Evolutionary conservation across 2,329 filamentous ascomycete species (phyloP).

Genomic region (Diaporthe longicolla): DNA sequence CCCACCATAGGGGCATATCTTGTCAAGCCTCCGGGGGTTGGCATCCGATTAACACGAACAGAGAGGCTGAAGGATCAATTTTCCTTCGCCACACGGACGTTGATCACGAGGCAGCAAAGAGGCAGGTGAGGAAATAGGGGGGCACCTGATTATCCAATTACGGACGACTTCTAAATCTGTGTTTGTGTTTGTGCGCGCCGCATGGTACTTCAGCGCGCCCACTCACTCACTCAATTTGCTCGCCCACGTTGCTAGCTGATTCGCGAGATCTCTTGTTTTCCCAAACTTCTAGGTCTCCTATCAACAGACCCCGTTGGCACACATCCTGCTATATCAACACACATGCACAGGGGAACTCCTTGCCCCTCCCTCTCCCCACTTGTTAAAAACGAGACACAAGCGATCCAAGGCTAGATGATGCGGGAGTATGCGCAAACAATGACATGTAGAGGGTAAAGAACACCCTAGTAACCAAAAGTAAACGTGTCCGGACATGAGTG

Average conservation of each 20-base stretch:
- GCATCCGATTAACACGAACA: background rate
- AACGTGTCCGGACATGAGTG: conserved; percentile 35
- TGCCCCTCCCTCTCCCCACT: background rate
- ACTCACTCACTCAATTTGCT: background rate
- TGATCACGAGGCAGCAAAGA: background rate
- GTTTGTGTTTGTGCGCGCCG: background rate
- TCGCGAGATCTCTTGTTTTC: conserved; percentile 19
- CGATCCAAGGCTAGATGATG: conserved; percentile 10
- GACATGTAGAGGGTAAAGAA: conserved; percentile 9
- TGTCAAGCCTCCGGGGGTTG: background rate
- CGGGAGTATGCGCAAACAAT: conserved; percentile 5
- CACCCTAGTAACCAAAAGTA: conserved; percentile 5
- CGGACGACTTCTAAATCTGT: conserved; percentile 5
- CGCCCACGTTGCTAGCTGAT: background rate
- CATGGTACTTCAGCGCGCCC: background rate
- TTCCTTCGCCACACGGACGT: background rate
- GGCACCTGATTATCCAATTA: conserved; percentile 13
- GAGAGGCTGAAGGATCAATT: background rate
- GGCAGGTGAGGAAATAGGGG: too few relatives aligned
- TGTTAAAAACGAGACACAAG: conserved; percentile 13
- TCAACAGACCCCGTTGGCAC: background rate
- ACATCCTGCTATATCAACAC: conserved; percentile 20
- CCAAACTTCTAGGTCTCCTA: conserved; percentile 14
- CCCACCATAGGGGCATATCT: background rate
- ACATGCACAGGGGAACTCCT: background rate